Percentiles rank a stretch among this genome's conserved stretches.
Conservation (phyloP, 441 rosid species). For the Manihot esculenta region DNA sequence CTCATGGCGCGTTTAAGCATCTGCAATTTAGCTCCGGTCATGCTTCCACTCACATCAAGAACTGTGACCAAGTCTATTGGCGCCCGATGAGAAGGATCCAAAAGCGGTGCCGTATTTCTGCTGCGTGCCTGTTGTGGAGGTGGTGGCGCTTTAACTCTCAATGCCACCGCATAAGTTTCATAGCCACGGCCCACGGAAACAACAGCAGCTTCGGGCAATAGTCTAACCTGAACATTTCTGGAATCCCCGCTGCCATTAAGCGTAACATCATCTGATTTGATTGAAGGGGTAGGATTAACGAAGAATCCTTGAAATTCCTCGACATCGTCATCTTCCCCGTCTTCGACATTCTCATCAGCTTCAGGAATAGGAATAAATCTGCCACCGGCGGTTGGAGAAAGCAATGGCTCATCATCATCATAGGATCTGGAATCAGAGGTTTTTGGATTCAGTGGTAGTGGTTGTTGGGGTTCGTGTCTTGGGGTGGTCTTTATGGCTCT, state of each 20-base stretch:
- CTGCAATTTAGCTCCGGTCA: constrained; percentile 49
- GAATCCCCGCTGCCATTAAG: constrained; percentile 10
- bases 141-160: constrained; percentile 67
- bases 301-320: constrained; percentile 67
- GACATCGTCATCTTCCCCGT: constrained; percentile 37
- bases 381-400: constrained; percentile 53
- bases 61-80: constrained; percentile 86
- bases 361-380: constrained; percentile 78
- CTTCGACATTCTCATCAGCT: constrained; percentile 65
- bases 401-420: constrained; percentile 82
- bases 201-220: constrained; percentile 66
- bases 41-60: constrained; percentile 60
- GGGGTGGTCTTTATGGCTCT: constrained; percentile 29
- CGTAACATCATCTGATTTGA: constrained; percentile 21
- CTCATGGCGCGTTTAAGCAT: constrained; percentile 73
- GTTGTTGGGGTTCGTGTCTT: constrained; percentile 12
- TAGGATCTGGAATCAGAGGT: constrained; percentile 43
- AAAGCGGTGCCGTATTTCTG: constrained; percentile 24
- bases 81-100: constrained; percentile 47
- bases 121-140: constrained; percentile 12
- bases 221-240: constrained; percentile 48
- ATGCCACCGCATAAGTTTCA: constrained; percentile 57
- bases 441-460: constrained; percentile 16
- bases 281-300: constrained; percentile 38
- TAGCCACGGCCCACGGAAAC: constrained; percentile 54